Evolutionary conservation across 2,329 filamentous ascomycete genomes (phyloP).

Genomic region (Colletotrichum karsti): DNA sequence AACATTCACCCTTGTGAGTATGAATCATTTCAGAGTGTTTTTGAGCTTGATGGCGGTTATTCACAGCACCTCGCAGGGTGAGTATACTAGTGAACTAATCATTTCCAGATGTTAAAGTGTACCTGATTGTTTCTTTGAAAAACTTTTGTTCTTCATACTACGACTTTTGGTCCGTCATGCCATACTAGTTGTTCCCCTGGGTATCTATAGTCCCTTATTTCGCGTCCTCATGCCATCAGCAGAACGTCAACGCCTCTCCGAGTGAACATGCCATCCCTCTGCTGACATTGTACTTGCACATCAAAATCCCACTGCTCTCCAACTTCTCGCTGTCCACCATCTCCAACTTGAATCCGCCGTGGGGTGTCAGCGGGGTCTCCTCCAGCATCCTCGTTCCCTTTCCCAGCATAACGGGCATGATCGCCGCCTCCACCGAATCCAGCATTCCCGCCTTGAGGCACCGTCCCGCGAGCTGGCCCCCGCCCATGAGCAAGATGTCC

Average conservation of each 20-base stretch:
- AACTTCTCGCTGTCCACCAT: slow-evolving; percentile 24
- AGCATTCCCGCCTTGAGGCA: slow-evolving; percentile 39
- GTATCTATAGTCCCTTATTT: background rate
- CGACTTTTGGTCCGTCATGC: too few relatives aligned
- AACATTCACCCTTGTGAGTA: too few relatives aligned
- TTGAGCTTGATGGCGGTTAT: too few relatives aligned
- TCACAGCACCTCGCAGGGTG: too few relatives aligned
- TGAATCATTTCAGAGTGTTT: too few relatives aligned
- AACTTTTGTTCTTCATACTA: too few relatives aligned
- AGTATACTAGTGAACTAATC: too few relatives aligned
- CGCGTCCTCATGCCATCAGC: background rate
- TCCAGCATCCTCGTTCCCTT: slow-evolving; percentile 36
- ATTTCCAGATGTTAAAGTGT: too few relatives aligned
- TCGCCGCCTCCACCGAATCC: slow-evolving; percentile 39
- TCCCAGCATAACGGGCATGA: slow-evolving; percentile 36
- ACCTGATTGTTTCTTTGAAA: too few relatives aligned
- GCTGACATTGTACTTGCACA: slow-evolving; percentile 29
- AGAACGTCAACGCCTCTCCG: slow-evolving; percentile 6
- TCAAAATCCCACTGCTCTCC: slow-evolving; percentile 32
- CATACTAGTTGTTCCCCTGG: background rate
- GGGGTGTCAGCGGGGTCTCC: background rate
- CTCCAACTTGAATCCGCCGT: slow-evolving; percentile 10
- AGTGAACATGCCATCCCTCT: slow-evolving; percentile 10
- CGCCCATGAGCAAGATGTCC: slow-evolving; percentile 48
- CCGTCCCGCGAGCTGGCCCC: slow-evolving; percentile 37